Evolutionary conservation across 2,329 filamentous ascomycete genomes (phyloP).

Genomic region (Daldinia eschscholtzii): DNA sequence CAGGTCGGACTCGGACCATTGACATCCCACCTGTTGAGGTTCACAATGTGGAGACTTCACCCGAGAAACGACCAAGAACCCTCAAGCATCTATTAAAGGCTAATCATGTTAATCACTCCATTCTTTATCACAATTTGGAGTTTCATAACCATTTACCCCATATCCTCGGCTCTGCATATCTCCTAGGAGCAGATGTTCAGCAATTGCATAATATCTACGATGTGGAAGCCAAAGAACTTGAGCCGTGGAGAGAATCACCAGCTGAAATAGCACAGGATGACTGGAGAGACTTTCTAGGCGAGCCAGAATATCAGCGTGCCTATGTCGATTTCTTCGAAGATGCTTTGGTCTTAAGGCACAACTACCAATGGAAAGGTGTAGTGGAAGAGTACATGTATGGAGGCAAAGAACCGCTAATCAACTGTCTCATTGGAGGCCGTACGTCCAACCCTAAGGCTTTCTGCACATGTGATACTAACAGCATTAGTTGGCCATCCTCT

Average conservation of each 20-base stretch:
- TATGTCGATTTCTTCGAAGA: constrained; percentile 98
- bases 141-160: constrained; percentile 90
- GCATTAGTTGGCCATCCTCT: constrained; percentile 83
- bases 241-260: constrained; percentile 86
- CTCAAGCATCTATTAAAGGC: constrained; percentile 91
- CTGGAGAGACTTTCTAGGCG: constrained; percentile 87
- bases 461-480: constrained; percentile 47
- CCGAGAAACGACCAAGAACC: constrained; percentile 82
- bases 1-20: constrained; percentile 56
- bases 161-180: constrained; percentile 85
- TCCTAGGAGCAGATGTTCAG: constrained; percentile 79
- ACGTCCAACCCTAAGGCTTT: constrained; percentile 55
- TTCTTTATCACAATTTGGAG: constrained; percentile 79
- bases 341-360: constrained; percentile 76
- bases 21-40: constrained; percentile 76
- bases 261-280: constrained; percentile 85
- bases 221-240: constrained; percentile 75
- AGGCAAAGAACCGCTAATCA: constrained; percentile 81
- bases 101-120: constrained; percentile 90
- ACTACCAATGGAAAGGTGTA: constrained; percentile 87
- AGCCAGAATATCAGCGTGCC: constrained; percentile 85
- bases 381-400: constrained; percentile 81
- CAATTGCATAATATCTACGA: constrained; percentile 88
- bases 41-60: constrained; percentile 82
- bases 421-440: constrained; percentile 84